Base-by-base conservation (phyloP, 1,284 basidiomycete genomes). In the Lentinus polychrous region DNA sequence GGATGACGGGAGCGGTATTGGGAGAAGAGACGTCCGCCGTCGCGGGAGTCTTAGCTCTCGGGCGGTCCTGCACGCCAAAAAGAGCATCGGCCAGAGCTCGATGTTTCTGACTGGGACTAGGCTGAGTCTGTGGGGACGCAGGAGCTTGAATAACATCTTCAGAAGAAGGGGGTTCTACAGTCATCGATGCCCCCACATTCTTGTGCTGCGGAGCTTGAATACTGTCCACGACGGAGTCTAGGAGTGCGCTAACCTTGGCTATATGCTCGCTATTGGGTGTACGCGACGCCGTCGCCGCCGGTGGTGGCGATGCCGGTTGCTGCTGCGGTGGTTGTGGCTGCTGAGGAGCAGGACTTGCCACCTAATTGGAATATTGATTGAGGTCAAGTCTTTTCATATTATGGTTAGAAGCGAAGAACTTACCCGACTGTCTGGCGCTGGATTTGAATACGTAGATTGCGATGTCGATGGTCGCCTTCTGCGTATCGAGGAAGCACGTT, bases 391-490 rank as follows among this genome's bases (percentile, higher is more conserved):
- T n/a, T n/a, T n/a, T n/a, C n/a, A 34, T 34, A 34, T 34, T 10
- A 34, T 8, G 38, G 14, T 22, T 33, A n/a, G 17, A 46, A 47
- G 17, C 15, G 15, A 14, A 8, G 18, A 41, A 36, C 76, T 56
- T 60, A 86, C 84, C 60, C 75, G 67, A 51, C 63, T 67, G 31
- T 73, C 74, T 22, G 69, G 70, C 18, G 76, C 76, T 44, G 69
- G 78, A 44, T 63, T 66, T 0, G 82, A 83, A 57, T 86, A 83
- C 56, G 79, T 83, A 7, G 86, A 86, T 62, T 87, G 84, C 10
- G 86, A 86, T n/a, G 83, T 87, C 0, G 86, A 89, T 6, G 84
- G 85, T 40, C 85, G 72, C 46, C 86, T 75, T 27, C 27, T 27
- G 52, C 78, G 78, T 51, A 85, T 72, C 17, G 68, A 51, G 24